Percentiles rank a stretch among this genome's conserved stretches.
phyloP scores from a whole-genome alignment of 2,329 filamentous ascomycete genomes.

The Colletotrichum sp. region DNA sequence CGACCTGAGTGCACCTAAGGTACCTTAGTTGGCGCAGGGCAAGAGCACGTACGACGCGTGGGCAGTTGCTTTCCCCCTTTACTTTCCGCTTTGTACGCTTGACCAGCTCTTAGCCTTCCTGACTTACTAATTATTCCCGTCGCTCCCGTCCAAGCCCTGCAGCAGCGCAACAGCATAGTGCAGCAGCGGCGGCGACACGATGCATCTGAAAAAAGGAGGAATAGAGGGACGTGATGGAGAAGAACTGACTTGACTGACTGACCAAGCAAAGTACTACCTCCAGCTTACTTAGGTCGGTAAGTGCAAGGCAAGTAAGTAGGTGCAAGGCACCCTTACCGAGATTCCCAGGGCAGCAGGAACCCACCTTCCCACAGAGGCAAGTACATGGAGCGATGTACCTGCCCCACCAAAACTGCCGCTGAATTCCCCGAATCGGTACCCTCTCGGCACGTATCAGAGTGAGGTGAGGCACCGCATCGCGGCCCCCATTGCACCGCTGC shows the following conservation, averaged over 20 bases:
- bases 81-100: neutral
- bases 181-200: neutral
- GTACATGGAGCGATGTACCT: neutral
- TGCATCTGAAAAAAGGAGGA: neutral
- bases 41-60: neutral
- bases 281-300: neutral
- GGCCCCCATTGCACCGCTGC: neutral
- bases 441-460: neutral
- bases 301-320: neutral
- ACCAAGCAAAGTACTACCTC: neutral
- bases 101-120: neutral
- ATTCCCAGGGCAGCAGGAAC: neutral
- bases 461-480: neutral
- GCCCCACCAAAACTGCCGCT: neutral
- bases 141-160: neutral
- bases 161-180: neutral
- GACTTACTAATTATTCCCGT: neutral
- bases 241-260: neutral
- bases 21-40: neutral
- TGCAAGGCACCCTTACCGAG: neutral
- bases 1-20: neutral
- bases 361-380: neutral
- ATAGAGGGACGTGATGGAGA: neutral
- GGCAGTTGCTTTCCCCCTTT: neutral
- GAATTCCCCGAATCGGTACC: neutral